These are phyloP conservation scores for Cnidoscolus chayamansa DNA, from an alignment of 441 rosid genomes.

Conservation along the genomic window DNA sequence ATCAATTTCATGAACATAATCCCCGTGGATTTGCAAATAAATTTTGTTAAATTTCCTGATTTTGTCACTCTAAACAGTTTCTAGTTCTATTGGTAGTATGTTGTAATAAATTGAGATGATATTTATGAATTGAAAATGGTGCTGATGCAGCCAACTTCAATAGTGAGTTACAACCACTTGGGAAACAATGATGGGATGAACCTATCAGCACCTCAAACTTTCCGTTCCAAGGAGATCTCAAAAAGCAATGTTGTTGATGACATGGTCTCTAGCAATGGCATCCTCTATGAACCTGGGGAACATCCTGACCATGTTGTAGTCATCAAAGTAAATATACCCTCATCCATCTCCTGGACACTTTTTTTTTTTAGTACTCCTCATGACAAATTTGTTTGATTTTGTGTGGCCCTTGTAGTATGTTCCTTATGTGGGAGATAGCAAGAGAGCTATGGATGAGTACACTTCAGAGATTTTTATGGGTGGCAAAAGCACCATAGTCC, in stretches of 20 bases:
- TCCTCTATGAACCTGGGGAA: slow-evolving; percentile 88
- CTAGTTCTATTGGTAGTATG: neutral
- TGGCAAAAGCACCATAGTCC: slow-evolving; percentile 78
- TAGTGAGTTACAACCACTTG: slow-evolving; percentile 93
- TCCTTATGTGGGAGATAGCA: slow-evolving; percentile 91
- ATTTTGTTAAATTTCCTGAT: neutral
- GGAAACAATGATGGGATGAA: slow-evolving; percentile 99
- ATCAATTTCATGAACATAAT: no score
- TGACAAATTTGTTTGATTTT: neutral
- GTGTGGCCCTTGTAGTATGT: slow-evolving; percentile 49
- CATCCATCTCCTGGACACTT: neutral
- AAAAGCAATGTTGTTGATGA: slow-evolving; percentile 95
- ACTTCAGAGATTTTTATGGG: slow-evolving; percentile 97
- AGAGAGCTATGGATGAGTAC: slow-evolving; percentile 98
- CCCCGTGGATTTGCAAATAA: neutral
- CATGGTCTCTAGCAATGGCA: slow-evolving; percentile 90
- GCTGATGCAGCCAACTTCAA: slow-evolving; percentile 74
- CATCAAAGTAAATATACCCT: slow-evolving; percentile 56
- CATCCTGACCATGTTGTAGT: slow-evolving; percentile 96
- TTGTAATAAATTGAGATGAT: slow-evolving; percentile 3
- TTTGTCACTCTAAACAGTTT: neutral
- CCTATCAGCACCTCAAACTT: slow-evolving; percentile 93
- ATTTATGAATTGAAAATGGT: neutral
- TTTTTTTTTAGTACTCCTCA: neutral
- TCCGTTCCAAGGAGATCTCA: slow-evolving; percentile 92